Base-by-base conservation (phyloP, 129 eudicot genomes). In the Flaveria brownii region DNA sequence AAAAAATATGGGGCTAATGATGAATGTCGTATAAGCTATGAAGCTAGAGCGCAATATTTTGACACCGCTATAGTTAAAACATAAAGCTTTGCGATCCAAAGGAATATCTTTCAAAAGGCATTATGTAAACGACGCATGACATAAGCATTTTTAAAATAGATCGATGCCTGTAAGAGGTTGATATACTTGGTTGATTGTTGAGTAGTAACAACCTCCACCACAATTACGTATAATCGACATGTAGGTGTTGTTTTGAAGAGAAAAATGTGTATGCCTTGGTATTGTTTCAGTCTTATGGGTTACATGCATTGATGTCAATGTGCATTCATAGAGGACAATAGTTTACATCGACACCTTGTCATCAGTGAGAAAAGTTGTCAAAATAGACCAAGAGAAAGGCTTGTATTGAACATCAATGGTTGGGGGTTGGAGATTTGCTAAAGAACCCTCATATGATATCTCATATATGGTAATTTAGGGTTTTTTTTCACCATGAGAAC, bases 291-390 rank as follows among this genome's bases (percentile, higher is more conserved):
- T 20, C 20, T 12, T 56, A 36, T 18, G 13, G 67, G 54, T 33
- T 33, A 10, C 65, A 42, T 43, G 17, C 14, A 1, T 60, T 16
- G 30, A 62, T 45, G 78, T 62, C 65, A 17, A 9, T 5, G 30
- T 47, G 61, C 60, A 33, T 63, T 47, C 28, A 47, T 6, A 5
- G 26, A 47, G 33, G 49, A 23, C 64, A 76, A 18, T 47, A 49
- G 65, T 64, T 49, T 28, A 25, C 80, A 64, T 63, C 57, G 45
- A 45, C 59, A 62, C 39, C 62, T 45, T 47, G 64, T 75, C 72
- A 55, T 55, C 52, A 54, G 36, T 3, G 20, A 36, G 66, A 60
- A 71, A 15, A 55, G 25, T 54, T 54, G 66, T 39, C 52, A 55
- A 54, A 56, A 71, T 30, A 52, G 30, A 36, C 9, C 3, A 2